phyloP scores from a whole-genome alignment of 352 stramenopile species.

The Globisporangium recalcitrans region DNA sequence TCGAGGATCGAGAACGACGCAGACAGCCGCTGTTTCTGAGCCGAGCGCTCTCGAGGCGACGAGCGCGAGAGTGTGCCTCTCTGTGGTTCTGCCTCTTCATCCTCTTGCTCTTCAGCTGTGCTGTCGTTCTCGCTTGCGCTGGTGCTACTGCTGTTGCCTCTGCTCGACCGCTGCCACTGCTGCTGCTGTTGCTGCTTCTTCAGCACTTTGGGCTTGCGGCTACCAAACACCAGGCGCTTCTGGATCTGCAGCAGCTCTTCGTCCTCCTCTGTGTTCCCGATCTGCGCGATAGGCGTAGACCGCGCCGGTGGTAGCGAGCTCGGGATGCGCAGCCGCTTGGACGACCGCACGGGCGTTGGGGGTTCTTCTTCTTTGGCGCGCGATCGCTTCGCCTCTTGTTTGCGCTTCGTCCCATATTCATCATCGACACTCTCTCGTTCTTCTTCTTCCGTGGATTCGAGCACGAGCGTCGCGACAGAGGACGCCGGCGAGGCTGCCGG shows the following conservation, averaged over 20 bases:
- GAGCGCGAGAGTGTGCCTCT: not conserved
- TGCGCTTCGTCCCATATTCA: slow-evolving; percentile 14
- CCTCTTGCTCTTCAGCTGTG: not conserved
- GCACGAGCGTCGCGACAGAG: not conserved
- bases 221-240: slow-evolving; percentile 25
- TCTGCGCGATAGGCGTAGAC: slow-evolving; percentile 21
- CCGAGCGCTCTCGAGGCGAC: slow-evolving; percentile 1
- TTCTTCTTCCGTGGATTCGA: slow-evolving; percentile 10
- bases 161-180: too few relatives aligned
- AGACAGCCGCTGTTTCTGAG: slow-evolving; percentile 4
- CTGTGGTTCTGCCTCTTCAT: not conserved
- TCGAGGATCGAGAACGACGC: slow-evolving; percentile 14
- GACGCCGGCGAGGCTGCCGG: not conserved
- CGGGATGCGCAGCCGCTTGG: slow-evolving; percentile 19
- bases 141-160: not conserved
- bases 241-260: slow-evolving; percentile 30
- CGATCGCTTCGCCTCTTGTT: not conserved
- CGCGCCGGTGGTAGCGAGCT: slow-evolving; percentile 13
- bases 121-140: slow-evolving; percentile 2
- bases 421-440: too few relatives aligned
- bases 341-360: slow-evolving; percentile 5
- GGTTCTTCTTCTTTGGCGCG: slow-evolving; percentile 2
- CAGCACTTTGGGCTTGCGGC: slow-evolving; percentile 4
- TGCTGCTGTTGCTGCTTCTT: not conserved
- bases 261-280: slow-evolving; percentile 23